phyloP scores from a whole-genome alignment of 768 basidiomycete genomes.

The Arthromyces matolae region DNA sequence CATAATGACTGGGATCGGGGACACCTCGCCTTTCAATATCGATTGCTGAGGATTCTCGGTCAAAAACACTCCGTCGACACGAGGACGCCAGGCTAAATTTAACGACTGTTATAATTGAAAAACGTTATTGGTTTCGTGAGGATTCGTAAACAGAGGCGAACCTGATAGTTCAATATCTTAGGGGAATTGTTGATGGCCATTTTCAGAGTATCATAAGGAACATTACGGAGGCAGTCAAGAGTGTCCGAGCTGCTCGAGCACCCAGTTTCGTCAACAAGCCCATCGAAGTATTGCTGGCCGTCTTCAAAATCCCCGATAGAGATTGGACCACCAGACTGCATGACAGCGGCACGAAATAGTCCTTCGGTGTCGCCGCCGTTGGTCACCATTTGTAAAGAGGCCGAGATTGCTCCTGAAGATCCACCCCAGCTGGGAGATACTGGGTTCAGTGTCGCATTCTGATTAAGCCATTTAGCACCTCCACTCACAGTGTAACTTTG shows the following conservation, averaged over 20 bases:
- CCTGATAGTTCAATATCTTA: slow-evolving; percentile 37
- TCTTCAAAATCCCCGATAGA: slow-evolving; percentile 41
- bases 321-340: slow-evolving; percentile 47
- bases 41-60: slow-evolving; percentile 42
- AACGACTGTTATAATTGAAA: slow-evolving; percentile 27
- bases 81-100: slow-evolving; percentile 41
- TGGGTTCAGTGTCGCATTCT: no score
- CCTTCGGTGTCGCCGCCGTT: slow-evolving; percentile 41
- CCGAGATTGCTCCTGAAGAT: slow-evolving; percentile 54
- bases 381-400: slow-evolving; percentile 44
- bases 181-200: slow-evolving; percentile 42
- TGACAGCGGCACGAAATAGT: slow-evolving; percentile 46
- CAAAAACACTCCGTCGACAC: no score
- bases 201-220: slow-evolving; percentile 36
- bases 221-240: slow-evolving; percentile 38
- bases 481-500: no score
- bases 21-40: slow-evolving; percentile 39
- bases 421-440: slow-evolving; percentile 59
- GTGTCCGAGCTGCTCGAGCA: slow-evolving; percentile 38
- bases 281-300: slow-evolving; percentile 45
- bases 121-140: background rate
- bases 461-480: no score
- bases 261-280: slow-evolving; percentile 35
- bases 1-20: slow-evolving; percentile 46
- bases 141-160: slow-evolving; percentile 13